Evolutionary conservation across 176 grass and related monocot genomes (phyloP), one percentile per base, ranked within the genome.

Genomic region (Olyra latifolia): DNA sequence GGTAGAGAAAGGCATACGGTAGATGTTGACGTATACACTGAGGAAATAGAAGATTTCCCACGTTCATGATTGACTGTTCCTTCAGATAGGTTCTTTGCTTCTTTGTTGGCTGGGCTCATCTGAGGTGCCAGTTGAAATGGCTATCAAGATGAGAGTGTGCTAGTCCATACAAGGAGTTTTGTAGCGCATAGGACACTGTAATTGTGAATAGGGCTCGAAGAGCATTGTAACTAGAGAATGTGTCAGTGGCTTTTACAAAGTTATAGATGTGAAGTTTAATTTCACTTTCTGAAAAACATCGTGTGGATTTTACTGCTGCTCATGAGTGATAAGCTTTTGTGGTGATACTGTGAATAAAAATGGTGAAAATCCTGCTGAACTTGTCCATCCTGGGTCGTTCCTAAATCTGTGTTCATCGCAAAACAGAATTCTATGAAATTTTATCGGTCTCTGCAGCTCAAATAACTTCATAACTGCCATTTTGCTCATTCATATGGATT

Each of bases 171-270:
- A 73, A 40, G 74, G 62, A 78, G 16, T 88, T 88, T 84, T 84
- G 81, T 88, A 88, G 75, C 5, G n/a, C 41, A 46, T 83, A 79
- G 61, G 60, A 12, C 81, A 53, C 8, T 79, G 68, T 79, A 79
- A 84, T 38, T 68, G 52, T 52, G 71, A 55, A 38, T 79, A 88
- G 43, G 32, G 60, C 60, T 88, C 54, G 22, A n/a, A 35, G 72
- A 75, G 77, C 23, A n/a, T 16, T 79, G 59, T 73, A 88, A 83
- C 66, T 79, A 73, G 67, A 42, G 59, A 3, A 44, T 41, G 56
- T 72, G 15, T n/a, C 7, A 39, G 16, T 72, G 72, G 2, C 10
- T 57, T 40, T 47, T 16, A 49, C 3, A 30, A 68, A 70, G 49
- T 20, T 66, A 50, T 44, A 79, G 56, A 19, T 74, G 46, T 67